Conservation (phyloP, 495 filamentous ascomycete species). For the Podospora conica region DNA sequence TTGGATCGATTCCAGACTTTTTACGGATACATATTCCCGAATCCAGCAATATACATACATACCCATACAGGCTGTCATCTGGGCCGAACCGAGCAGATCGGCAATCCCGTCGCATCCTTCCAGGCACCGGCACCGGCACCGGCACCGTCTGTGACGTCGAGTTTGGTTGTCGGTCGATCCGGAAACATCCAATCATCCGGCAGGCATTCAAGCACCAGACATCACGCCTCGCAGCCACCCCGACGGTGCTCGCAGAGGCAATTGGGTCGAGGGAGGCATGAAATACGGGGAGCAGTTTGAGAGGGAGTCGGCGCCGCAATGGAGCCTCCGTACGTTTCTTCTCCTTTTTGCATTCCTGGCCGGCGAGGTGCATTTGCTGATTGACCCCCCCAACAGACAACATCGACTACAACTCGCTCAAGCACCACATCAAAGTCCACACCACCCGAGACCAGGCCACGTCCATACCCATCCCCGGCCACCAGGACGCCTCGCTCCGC, state of each 20-base stretch:
- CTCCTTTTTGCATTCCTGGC: background rate
- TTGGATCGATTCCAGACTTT: background rate
- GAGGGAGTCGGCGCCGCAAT: constrained; percentile 78
- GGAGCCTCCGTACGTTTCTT: constrained; percentile 66
- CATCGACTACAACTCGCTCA: constrained; percentile 71
- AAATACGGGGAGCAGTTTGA: constrained; percentile 72
- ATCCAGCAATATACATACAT: too few relatives aligned
- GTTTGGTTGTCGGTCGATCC: background rate
- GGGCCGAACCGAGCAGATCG: background rate
- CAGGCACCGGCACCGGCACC: too few relatives aligned
- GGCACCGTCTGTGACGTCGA: background rate
- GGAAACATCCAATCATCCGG: background rate
- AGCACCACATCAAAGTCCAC: constrained; percentile 64
- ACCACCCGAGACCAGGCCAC: constrained; percentile 56
- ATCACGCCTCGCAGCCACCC: too few relatives aligned
- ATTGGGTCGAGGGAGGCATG: constrained; percentile 36
- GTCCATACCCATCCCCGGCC: constrained; percentile 61
- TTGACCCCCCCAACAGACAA: constrained; percentile 44
- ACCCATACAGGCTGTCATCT: background rate
- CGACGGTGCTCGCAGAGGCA: background rate
- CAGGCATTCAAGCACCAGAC: too few relatives aligned
- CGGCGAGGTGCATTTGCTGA: constrained; percentile 1
- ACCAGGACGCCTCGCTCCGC: constrained; percentile 43
- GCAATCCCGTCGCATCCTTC: background rate
- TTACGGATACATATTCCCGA: too few relatives aligned